Evolutionary conservation across 129 eudicot species (phyloP).

Genomic region (Kitagawia praeruptora): DNA sequence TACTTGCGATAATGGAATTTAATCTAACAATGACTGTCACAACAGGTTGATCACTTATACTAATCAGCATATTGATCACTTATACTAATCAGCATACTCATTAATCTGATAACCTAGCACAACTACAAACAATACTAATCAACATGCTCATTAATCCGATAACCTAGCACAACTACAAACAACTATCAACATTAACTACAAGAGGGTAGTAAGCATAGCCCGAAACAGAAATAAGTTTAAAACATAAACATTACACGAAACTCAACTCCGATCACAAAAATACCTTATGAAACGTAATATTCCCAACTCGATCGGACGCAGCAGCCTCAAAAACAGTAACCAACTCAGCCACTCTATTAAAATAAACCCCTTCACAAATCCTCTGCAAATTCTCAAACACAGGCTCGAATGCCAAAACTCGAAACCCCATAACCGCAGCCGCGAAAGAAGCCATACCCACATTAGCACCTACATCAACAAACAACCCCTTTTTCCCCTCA

Average conservation of each 20-base stretch:
- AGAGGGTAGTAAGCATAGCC: background rate
- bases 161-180: background rate
- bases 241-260: background rate
- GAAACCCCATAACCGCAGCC: conserved; percentile 91
- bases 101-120: background rate
- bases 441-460: conserved; percentile 97
- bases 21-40: background rate
- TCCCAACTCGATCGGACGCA: conserved; percentile 73
- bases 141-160: background rate
- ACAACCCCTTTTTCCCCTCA: conserved; percentile 50
- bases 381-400: conserved; percentile 93
- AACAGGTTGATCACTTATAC: background rate
- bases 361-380: conserved; percentile 83
- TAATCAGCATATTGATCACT: no score
- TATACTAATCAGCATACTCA: background rate
- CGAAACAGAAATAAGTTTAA: background rate
- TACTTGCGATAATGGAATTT: background rate
- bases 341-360: conserved; percentile 65
- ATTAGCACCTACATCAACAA: conserved; percentile 92
- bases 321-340: conserved; percentile 87
- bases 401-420: conserved; percentile 82
- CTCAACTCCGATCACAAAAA: background rate
- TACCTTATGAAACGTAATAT: conserved; percentile 89
- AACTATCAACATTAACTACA: background rate
- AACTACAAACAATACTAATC: background rate